phyloP scores from a whole-genome alignment of 805 yeast species.

The Kazachstania viticola region DNA sequence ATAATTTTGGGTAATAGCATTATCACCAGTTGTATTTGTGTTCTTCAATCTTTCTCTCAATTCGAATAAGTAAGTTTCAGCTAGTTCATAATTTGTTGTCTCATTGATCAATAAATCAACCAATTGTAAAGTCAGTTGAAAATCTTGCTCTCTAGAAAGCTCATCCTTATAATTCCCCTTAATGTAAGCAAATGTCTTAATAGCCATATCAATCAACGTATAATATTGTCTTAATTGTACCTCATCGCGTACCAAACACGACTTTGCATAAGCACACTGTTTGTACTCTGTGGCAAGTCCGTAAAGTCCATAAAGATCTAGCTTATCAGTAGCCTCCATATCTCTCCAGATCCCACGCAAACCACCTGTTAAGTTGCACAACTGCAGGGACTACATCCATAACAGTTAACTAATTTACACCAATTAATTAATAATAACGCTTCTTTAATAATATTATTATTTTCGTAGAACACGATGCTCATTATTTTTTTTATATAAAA shows the following conservation, averaged over 20 bases:
- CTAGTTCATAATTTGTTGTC: constrained; percentile 21
- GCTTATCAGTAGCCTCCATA: too few species aligned
- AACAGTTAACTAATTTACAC: too few species aligned
- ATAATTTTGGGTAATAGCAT: too few species aligned
- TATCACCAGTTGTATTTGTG: constrained; percentile 5
- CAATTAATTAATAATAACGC: too few species aligned
- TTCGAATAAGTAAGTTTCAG: constrained; percentile 18
- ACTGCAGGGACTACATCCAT: too few species aligned
- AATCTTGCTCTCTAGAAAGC: constrained; percentile 19
- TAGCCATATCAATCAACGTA: constrained; percentile 21
- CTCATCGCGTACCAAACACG: constrained; percentile 10
- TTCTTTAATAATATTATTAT: too few species aligned
- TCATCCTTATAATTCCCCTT: constrained; percentile 8
- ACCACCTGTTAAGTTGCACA: too few species aligned
- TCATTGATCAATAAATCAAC: constrained; percentile 19
- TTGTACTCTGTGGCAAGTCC: constrained; percentile 18
- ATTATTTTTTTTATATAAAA: too few species aligned
- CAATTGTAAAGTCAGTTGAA: constrained; percentile 18
- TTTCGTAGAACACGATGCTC: too few species aligned
- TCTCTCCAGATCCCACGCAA: too few species aligned
- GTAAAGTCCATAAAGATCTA: too few species aligned
- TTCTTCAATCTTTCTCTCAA: constrained; percentile 16
- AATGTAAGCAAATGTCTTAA: constrained; percentile 13
- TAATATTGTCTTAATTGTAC: constrained; percentile 23
- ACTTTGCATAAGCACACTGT: constrained; percentile 12